Percentiles rank a stretch among this genome's conserved stretches.
phyloP scores from a whole-genome alignment of 108 stramenopile species.

The Cyclostephanos invisitatus region DNA sequence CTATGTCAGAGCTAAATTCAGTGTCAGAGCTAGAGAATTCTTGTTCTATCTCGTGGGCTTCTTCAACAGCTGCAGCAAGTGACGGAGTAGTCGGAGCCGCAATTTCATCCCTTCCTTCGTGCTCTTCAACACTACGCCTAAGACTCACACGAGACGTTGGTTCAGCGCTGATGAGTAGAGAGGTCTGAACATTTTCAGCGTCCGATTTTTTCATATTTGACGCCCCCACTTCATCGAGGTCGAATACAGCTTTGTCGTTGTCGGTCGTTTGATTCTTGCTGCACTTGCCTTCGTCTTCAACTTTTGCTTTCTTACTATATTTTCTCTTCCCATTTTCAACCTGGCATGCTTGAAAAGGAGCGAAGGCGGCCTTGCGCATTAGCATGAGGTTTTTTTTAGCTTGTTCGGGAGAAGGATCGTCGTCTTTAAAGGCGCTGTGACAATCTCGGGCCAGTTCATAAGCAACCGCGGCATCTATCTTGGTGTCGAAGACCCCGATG shows the following conservation, averaged over 20 bases:
- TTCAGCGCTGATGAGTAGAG: not conserved
- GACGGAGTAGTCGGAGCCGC: not conserved
- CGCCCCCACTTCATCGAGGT: not conserved
- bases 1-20: conserved; percentile 2
- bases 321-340: conserved; percentile 8
- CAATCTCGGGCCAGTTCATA: conserved; percentile 65
- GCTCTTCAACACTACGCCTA: not conserved
- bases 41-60: not conserved
- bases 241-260: not conserved
- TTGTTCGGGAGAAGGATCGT: conserved; percentile 19
- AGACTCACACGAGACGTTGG: not conserved
- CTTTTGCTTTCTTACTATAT: not conserved
- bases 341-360: conserved; percentile 1
- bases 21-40: conserved; percentile 1
- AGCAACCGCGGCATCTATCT: conserved; percentile 77
- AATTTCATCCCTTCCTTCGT: not conserved
- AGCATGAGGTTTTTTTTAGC: conserved; percentile 19
- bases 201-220: conserved; percentile 5
- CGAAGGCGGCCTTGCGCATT: conserved; percentile 29
- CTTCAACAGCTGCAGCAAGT: not conserved
- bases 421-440: conserved; percentile 3
- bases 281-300: not conserved
- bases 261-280: conserved; percentile 1
- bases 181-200: not conserved
- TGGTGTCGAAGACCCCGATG: conserved; percentile 82